These are phyloP conservation scores for Hymenoscyphus fraxineus DNA, from an alignment of 2,329 filamentous ascomycete genomes.

Conservation along the genomic window DNA sequence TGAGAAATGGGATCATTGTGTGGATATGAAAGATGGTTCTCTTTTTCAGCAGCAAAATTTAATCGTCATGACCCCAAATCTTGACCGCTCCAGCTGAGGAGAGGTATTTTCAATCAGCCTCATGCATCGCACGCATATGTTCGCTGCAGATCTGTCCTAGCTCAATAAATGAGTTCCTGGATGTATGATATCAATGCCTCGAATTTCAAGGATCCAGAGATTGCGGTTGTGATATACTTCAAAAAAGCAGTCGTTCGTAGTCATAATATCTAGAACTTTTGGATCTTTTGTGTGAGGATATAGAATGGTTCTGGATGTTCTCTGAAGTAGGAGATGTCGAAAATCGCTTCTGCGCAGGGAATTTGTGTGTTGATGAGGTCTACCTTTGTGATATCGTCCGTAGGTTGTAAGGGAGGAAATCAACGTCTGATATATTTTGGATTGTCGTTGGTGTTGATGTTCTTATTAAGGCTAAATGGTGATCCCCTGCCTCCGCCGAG, in stretches of 20 bases:
- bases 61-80: not conserved
- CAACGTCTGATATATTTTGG: not conserved
- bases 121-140: not conserved
- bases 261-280: too few species aligned
- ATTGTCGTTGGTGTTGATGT: not conserved
- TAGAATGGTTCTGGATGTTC: too few species aligned
- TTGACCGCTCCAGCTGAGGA: not conserved
- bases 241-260: too few species aligned
- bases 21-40: not conserved
- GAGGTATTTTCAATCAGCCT: not conserved
- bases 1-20: not conserved
- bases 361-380: not conserved
- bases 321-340: too few species aligned
- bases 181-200: not conserved
- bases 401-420: too few species aligned
- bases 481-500: too few species aligned
- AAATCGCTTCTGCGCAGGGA: too few species aligned
- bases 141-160: not conserved
- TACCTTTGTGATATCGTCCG: not conserved
- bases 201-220: not conserved
- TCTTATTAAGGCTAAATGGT: not conserved
- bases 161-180: not conserved
- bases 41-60: not conserved
- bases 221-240: too few species aligned
- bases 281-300: too few species aligned